A percentile compares a stretch with the other conserved stretches of the same genome.
Conservation (phyloP, 306 rosid genomes). For the Medicago ruthenica region DNA sequence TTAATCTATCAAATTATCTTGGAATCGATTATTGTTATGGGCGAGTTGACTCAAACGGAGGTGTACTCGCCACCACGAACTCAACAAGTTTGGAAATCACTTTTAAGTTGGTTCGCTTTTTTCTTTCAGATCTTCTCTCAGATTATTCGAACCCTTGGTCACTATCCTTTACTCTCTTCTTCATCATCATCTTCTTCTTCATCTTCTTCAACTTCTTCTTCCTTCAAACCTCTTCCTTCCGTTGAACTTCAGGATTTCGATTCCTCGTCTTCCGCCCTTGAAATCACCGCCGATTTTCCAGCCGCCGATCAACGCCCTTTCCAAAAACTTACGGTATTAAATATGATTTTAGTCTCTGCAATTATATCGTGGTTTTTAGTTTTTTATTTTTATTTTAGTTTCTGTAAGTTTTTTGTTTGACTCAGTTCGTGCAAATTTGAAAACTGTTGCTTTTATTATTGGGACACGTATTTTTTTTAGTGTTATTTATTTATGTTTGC, state of each 20-base stretch:
- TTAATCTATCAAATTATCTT: neutral
- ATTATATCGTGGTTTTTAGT: no score
- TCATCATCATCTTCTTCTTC: conserved; percentile 54
- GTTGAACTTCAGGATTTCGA: conserved; percentile 70
- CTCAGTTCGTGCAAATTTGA: no score
- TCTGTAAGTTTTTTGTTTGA: no score
- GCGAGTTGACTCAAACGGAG: conserved; percentile 95
- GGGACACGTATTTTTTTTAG: no score
- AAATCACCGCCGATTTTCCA: conserved; percentile 54
- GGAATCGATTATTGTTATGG: conserved; percentile 47
- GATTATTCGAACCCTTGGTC: conserved; percentile 79
- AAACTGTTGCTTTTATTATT: no score
- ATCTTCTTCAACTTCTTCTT: conserved; percentile 45
- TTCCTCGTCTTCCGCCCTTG: conserved; percentile 43
- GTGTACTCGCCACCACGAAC: conserved; percentile 63
- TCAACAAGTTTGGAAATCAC: conserved; percentile 77
- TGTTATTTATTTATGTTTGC: no score
- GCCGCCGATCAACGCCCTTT: conserved; percentile 38
- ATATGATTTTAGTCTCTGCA: no score
- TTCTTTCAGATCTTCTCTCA: conserved; percentile 90
- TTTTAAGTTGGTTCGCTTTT: conserved; percentile 81
- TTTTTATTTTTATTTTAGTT: neutral
- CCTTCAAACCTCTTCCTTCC: conserved; percentile 82
- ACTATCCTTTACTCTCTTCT: conserved; percentile 79
- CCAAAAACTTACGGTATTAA: conserved; percentile 71